Percentiles rank a stretch among this genome's conserved stretches.
Conservation (phyloP, 306 rosid species). For the Cucurbita pepo region DNA sequence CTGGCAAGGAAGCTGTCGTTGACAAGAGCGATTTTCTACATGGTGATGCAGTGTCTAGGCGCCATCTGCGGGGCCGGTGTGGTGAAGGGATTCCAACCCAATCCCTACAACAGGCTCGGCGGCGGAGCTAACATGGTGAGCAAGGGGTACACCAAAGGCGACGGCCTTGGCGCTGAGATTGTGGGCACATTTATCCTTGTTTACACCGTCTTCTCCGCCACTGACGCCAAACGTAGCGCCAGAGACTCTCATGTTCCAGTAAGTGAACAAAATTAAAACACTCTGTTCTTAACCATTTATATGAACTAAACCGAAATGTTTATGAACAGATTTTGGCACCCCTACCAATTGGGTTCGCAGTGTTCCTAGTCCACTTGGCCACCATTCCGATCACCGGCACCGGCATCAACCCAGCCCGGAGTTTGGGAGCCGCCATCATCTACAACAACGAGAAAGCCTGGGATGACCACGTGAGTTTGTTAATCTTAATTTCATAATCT, state of each 20-base stretch:
- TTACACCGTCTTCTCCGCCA: slow-evolving; percentile 80
- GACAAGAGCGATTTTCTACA: slow-evolving; percentile 68
- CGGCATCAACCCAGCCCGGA: slow-evolving; percentile 45
- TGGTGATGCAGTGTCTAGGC: slow-evolving; percentile 68
- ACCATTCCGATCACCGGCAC: slow-evolving; percentile 49
- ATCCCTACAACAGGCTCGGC: not conserved
- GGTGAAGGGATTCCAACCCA: slow-evolving; percentile 25
- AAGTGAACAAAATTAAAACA: not conserved
- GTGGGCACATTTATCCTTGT: slow-evolving; percentile 42
- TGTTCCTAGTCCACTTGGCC: slow-evolving; percentile 48
- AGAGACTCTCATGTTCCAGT: slow-evolving; percentile 63
- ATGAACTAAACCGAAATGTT: not conserved
- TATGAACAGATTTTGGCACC: slow-evolving; percentile 64
- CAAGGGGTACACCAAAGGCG: slow-evolving; percentile 71
- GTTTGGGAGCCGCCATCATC: slow-evolving; percentile 45
- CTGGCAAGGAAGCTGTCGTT: slow-evolving; percentile 78
- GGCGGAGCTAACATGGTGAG: slow-evolving; percentile 67
- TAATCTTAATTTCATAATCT: not conserved
- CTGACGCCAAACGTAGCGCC: slow-evolving; percentile 87
- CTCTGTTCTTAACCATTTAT: no score
- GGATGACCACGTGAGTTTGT: slow-evolving; percentile 30
- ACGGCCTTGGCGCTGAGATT: slow-evolving; percentile 48
- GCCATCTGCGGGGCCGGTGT: slow-evolving; percentile 59
- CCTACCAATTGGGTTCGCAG: slow-evolving; percentile 79
- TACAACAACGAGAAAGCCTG: slow-evolving; percentile 24